Evolutionary conservation across 1,139 yeast species (phyloP), one percentile per base, ranked within the genome.

Genomic region (Yamadazyma spencermartinsiae): DNA sequence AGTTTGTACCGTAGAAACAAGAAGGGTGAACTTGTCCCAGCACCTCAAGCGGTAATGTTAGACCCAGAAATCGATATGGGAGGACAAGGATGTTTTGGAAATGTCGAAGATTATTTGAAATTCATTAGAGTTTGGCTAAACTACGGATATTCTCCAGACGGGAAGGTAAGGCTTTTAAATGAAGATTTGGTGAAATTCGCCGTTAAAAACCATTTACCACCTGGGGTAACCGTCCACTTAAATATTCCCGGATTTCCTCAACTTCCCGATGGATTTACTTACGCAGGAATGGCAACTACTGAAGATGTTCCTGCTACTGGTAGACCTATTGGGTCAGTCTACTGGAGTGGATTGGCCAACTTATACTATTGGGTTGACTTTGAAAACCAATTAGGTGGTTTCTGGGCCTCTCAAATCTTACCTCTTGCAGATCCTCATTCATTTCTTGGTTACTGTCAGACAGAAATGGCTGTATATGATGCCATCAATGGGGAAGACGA

Each of bases 181-280:
- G 46, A 54, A 27, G 55, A 60, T 9, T 59, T 72, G 0, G 64
- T 60, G 6, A 49, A 54, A 31, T 64, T 51, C 43, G 74, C 73
- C 0, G 49, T 59, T 10, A 35, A 51, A 40, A 63, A 68, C 42
- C 70, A 67, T 41, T 54, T 71, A 36, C 68, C 74, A 0, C 50
- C 52, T 1, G 58, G 55, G 6, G 31, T 58, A 15, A 46, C 43
- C 3, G 46, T 60, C 20, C 52, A 50, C 14, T 55, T 61, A 31
- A 55, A 52, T n/a, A 37, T 47, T 2, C 48, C 50, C 4, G 51
- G 48, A 4, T 12, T 45, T 3, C 56, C 58, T 3, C 45, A 47
- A n/a, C 79, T 81, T 32, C 92, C 92, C 18, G 84, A 82, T 48
- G 97, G 96, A 2, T 90, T 79, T 58, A 80, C 83, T 45, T 69